Percentiles rank a stretch among this genome's conserved stretches.
These are phyloP conservation scores for Mucor sp. DNA, from an alignment of 371 early-diverging fungal species.

Conservation along the genomic window DNA sequence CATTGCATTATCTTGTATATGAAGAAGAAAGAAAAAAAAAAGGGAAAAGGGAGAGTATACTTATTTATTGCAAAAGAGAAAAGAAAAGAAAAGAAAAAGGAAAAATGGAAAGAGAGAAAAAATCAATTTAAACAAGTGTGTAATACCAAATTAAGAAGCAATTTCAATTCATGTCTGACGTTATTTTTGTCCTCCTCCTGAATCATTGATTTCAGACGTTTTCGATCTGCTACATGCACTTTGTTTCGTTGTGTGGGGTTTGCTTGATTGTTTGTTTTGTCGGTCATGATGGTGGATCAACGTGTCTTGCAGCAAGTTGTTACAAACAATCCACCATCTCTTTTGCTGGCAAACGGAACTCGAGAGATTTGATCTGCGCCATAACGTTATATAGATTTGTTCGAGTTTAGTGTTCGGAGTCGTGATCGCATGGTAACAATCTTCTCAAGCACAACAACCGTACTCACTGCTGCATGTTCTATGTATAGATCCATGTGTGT, in stretches of 20 bases:
- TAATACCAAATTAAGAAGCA: not conserved
- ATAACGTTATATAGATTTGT: not conserved
- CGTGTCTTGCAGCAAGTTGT: not conserved
- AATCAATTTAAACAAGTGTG: not conserved
- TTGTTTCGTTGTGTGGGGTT: not conserved
- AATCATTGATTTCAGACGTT: not conserved
- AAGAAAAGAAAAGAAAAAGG: not conserved
- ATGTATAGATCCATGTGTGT: not conserved
- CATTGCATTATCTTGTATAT: slow-evolving; percentile 14
- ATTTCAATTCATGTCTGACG: not conserved
- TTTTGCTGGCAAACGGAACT: not conserved
- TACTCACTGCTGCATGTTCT: not conserved
- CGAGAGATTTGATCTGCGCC: not conserved
- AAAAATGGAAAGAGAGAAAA: not conserved
- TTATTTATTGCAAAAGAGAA: not conserved
- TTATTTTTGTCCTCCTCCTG: not conserved
- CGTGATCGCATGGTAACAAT: not conserved
- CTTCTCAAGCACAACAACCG: not conserved
- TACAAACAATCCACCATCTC: not conserved
- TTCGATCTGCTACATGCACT: not conserved
- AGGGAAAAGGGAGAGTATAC: not conserved
- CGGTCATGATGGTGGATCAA: not conserved
- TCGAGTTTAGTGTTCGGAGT: not conserved
- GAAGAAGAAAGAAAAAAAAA: not conserved
- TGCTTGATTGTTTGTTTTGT: not conserved